These are phyloP conservation scores for Mycosphaerelloides madeirae DNA, from an alignment of 2,329 filamentous ascomycete species.

Conservation along the genomic window DNA sequence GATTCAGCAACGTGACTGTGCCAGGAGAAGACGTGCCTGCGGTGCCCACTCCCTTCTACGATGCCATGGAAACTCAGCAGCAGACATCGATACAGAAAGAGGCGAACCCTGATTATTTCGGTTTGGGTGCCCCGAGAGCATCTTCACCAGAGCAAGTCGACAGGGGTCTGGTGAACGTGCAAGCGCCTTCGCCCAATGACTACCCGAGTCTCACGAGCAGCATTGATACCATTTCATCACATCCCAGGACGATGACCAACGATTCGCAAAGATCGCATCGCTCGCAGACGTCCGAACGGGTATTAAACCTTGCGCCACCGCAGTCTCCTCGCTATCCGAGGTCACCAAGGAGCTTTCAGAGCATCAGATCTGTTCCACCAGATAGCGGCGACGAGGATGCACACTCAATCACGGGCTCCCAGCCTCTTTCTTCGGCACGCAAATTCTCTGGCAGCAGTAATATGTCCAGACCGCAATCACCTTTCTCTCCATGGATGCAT, in stretches of 20 bases:
- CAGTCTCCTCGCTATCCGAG: slow-evolving; percentile 37
- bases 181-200: slow-evolving; percentile 40
- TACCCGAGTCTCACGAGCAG: slow-evolving; percentile 34
- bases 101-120: slow-evolving; percentile 39
- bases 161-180: slow-evolving; percentile 35
- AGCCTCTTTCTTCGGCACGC: slow-evolving; percentile 61
- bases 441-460: slow-evolving; percentile 72
- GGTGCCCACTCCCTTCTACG: slow-evolving; percentile 23
- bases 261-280: slow-evolving; percentile 30
- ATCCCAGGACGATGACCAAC: slow-evolving; percentile 39
- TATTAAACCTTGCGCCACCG: slow-evolving; percentile 25
- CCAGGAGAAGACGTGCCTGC: slow-evolving; percentile 14
- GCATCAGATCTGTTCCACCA: slow-evolving; percentile 42
- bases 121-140: slow-evolving; percentile 37
- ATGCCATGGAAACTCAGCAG: slow-evolving; percentile 19
- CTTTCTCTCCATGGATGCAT: slow-evolving; percentile 58
- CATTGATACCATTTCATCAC: slow-evolving; percentile 32
- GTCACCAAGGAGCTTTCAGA: slow-evolving; percentile 41
- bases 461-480: slow-evolving; percentile 56
- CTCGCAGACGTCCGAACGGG: slow-evolving; percentile 19
- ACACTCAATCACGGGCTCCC: slow-evolving; percentile 53
- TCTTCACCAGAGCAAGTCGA: slow-evolving; percentile 44
- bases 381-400: slow-evolving; percentile 62
- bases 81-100: slow-evolving; percentile 8
- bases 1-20: slow-evolving; percentile 16